Percentiles rank a stretch among this genome's conserved stretches.
Evolutionary conservation across 108 stramenopile genomes (phyloP).

Genomic region (Cyclotella baltica): DNA sequence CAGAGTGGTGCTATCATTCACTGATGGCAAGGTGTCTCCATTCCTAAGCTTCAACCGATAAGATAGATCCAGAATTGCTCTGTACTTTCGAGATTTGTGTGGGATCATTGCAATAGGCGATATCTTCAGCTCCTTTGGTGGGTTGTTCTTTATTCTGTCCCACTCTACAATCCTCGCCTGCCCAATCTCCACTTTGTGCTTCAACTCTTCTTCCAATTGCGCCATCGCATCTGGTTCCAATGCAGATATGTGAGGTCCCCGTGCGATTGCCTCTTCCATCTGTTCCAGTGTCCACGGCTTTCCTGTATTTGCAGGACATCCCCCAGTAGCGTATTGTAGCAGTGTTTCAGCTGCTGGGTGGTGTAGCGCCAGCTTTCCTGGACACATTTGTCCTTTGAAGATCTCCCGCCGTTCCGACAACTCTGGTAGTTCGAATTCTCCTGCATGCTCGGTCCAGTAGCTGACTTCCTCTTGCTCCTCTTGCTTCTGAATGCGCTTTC

Average conservation of each 20-base stretch:
- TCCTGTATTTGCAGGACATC: background rate
- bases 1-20: too few relatives aligned
- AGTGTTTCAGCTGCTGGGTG: too few relatives aligned
- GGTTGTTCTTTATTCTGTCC: too few relatives aligned
- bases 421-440: background rate
- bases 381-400: background rate
- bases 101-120: conserved; percentile 25
- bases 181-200: background rate
- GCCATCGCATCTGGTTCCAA: conserved; percentile 2
- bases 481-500: background rate
- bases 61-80: conserved; percentile 26
- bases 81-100: conserved; percentile 21
- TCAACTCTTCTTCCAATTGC: background rate
- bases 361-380: background rate
- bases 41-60: background rate
- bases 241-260: background rate
- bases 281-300: background rate
- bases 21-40: background rate
- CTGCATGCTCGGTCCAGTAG: too few relatives aligned
- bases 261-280: conserved; percentile 1
- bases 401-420: background rate
- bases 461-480: too few relatives aligned
- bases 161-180: conserved; percentile 20
- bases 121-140: background rate
- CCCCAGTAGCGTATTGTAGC: background rate